These are phyloP conservation scores for Gossypium trilobum DNA, from an alignment of 441 rosid genomes.

Conservation along the genomic window DNA sequence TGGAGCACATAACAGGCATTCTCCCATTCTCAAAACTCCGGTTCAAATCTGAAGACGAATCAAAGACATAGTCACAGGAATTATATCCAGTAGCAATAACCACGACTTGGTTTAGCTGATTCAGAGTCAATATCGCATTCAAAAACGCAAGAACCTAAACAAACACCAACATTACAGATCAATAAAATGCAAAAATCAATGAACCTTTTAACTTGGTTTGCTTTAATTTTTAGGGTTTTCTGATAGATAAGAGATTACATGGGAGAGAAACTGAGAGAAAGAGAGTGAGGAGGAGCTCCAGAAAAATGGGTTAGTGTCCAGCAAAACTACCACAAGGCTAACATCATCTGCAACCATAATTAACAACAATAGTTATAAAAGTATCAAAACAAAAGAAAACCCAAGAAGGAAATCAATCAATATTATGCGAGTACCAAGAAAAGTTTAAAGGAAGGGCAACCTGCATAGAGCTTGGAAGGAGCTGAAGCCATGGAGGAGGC, in stretches of 20 bases:
- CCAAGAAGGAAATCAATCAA: background rate
- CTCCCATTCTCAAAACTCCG: slow-evolving; percentile 37
- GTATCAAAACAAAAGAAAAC: background rate
- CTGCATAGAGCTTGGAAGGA: slow-evolving; percentile 62
- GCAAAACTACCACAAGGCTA: slow-evolving; percentile 61
- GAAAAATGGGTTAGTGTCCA: slow-evolving; percentile 78
- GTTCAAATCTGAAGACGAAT: slow-evolving; percentile 44
- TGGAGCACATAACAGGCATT: slow-evolving; percentile 45
- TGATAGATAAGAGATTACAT: slow-evolving; percentile 31
- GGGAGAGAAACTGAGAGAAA: slow-evolving; percentile 73
- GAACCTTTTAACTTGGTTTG: background rate
- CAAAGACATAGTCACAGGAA: slow-evolving; percentile 71
- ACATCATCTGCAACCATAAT: slow-evolving; percentile 58
- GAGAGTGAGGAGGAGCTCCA: slow-evolving; percentile 59
- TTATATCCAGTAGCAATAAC: slow-evolving; percentile 79
- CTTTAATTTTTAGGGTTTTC: slow-evolving; percentile 16
- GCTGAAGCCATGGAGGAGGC: slow-evolving; percentile 47
- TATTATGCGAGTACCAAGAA: background rate
- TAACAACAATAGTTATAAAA: background rate
- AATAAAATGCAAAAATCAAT: background rate
- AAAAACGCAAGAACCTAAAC: slow-evolving; percentile 69
- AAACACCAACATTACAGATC: background rate
- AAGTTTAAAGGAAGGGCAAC: slow-evolving; percentile 20
- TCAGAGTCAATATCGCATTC: slow-evolving; percentile 59
- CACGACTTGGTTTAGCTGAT: slow-evolving; percentile 77